Conservation (phyloP, 495 filamentous ascomycete species). For the Podospora pseudopauciseta region DNA sequence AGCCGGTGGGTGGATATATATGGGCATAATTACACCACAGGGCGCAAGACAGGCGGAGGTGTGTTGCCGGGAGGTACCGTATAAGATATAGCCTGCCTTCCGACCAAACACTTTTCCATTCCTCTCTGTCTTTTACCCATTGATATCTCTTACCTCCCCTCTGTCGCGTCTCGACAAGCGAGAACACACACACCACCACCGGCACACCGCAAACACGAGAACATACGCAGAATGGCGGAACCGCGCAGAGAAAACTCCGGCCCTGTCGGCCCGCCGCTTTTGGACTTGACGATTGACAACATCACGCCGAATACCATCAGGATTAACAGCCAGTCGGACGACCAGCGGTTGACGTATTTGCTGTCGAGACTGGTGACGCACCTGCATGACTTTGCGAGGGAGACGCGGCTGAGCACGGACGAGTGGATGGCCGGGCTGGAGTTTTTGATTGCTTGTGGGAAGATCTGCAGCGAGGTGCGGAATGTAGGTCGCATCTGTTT, state of each 20-base stretch:
- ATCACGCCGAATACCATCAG: constrained; percentile 73
- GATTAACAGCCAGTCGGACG: constrained; percentile 67
- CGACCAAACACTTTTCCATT: background rate
- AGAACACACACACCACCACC: no score
- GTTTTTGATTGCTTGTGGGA: constrained; percentile 70
- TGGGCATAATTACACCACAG: no score
- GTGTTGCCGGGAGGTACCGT: background rate
- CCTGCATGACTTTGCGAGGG: constrained; percentile 78
- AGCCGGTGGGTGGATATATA: background rate
- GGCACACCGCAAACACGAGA: background rate
- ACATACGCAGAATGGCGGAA: constrained; percentile 13
- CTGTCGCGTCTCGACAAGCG: no score
- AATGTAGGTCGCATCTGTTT: constrained; percentile 21
- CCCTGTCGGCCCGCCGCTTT: constrained; percentile 43
- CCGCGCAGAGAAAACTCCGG: constrained; percentile 7
- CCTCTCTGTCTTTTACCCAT: no score
- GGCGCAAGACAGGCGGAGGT: no score
- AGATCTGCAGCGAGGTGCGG: constrained; percentile 68
- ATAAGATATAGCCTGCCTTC: background rate
- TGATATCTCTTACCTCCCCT: no score
- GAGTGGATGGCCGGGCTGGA: constrained; percentile 75
- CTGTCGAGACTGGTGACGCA: constrained; percentile 72
- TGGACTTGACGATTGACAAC: constrained; percentile 75
- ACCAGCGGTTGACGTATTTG: constrained; percentile 66
- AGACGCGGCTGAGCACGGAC: constrained; percentile 70